Percentiles rank a stretch among this genome's conserved stretches.
Conservation (phyloP, 805 yeast species). For the Yarrowia sp. region DNA sequence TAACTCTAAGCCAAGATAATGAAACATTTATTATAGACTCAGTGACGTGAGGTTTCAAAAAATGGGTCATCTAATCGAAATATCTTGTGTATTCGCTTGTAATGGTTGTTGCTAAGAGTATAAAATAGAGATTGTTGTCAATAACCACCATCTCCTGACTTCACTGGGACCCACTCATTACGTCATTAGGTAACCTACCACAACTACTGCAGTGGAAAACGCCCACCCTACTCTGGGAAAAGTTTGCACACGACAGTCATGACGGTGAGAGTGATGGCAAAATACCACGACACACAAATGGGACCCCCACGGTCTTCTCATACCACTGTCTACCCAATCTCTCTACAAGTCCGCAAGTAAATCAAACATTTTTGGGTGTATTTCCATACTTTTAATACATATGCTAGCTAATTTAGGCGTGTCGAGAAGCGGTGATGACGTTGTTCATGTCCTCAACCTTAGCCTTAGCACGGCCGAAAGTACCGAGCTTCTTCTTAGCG, state of each 20-base stretch:
- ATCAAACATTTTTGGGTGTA: conserved; percentile 35
- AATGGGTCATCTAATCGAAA: no score
- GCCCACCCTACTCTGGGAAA: background rate
- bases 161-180: background rate
- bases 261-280: no score
- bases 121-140: no score
- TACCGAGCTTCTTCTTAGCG: conserved; percentile 99
- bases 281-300: no score
- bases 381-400: conserved; percentile 39
- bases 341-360: conserved; percentile 1
- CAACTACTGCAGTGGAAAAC: background rate
- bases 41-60: no score
- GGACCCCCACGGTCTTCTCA: no score
- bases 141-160: no score
- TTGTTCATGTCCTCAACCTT: conserved; percentile 98
- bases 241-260: background rate
- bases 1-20: background rate
- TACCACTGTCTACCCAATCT: no score
- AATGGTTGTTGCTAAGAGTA: no score
- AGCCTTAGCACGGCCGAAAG: conserved; percentile 99
- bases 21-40: no score
- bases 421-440: conserved; percentile 95
- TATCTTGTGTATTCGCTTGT: no score
- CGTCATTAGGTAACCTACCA: background rate
- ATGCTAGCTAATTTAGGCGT: conserved; percentile 41